phyloP scores from a whole-genome alignment of 1,139 yeast genomes.

The Scheffersomyces quercinus region DNA sequence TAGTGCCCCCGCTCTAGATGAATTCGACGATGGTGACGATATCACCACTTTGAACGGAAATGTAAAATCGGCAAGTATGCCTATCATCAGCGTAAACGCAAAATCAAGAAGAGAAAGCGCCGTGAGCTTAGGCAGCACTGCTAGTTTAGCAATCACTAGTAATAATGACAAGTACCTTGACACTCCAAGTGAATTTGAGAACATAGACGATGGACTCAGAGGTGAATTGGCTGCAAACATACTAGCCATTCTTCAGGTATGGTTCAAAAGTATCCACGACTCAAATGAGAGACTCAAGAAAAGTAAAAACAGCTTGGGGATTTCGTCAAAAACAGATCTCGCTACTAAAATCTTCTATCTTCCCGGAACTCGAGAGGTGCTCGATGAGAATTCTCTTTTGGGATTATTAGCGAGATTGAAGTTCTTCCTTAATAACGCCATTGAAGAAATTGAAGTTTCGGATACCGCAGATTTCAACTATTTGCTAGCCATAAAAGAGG shows the following conservation, averaged over 20 bases:
- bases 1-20: slow-evolving; percentile 6
- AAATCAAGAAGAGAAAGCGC: not conserved
- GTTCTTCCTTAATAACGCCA: slow-evolving; percentile 20
- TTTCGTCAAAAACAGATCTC: slow-evolving; percentile 8
- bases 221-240: slow-evolving; percentile 29
- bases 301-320: slow-evolving; percentile 2
- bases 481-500: slow-evolving; percentile 28
- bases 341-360: slow-evolving; percentile 17
- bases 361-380: slow-evolving; percentile 14
- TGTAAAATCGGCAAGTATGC: not conserved
- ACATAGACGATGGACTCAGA: slow-evolving; percentile 28
- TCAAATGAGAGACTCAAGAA: slow-evolving; percentile 10
- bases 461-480: slow-evolving; percentile 15
- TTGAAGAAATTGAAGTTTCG: slow-evolving; percentile 17
- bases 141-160: not conserved
- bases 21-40: slow-evolving; percentile 29
- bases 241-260: slow-evolving; percentile 22
- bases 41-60: slow-evolving; percentile 26
- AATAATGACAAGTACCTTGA: not conserved
- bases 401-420: slow-evolving; percentile 18
- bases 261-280: slow-evolving; percentile 22
- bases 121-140: not conserved
- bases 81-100: not conserved
- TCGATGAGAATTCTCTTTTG: slow-evolving; percentile 15
- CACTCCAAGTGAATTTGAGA: slow-evolving; percentile 15